Evolutionary conservation across 2,329 filamentous ascomycete species (phyloP), one percentile per base, ranked within the genome.

Genomic region (Claviceps paspali): DNA sequence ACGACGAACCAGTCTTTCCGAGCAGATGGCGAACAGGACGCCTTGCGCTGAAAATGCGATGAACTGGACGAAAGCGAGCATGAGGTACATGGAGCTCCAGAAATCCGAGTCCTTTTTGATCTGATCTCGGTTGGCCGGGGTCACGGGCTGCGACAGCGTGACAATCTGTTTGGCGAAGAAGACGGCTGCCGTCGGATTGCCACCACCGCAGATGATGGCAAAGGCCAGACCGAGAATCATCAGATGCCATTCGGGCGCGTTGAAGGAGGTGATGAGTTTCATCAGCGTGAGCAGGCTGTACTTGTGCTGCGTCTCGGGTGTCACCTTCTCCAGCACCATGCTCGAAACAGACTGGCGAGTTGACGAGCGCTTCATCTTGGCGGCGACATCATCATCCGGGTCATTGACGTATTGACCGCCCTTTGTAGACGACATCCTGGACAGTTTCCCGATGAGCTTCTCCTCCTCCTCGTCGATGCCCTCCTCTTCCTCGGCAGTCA

Each of bases 141-240:
- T 72, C 15, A 78, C 46, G 9, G 60, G 56, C 2, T 56, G 60
- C 6, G 78, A 73, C 10, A 91, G 67, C 7, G 76, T 73, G 42
- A 74, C 73, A 55, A 96, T 87, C 40, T 85, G 73, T 58, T 95
- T 94, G 49, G 86, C 80, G 50, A 95, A 92, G 59, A 96, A 80
- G 45, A 95, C 74, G 39, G 57, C 49, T 24, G 57, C 49, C 0
- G 70, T 74, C 9, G 83, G 83, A 53, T 93, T 86, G 36, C 80
- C 85, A 42, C 76, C 79, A 55, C 86, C 87, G 42, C 79, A 82
- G 44, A 94, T 76, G 50, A 79, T 67, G 18, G 79, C 77, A 53
- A 79, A 85, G 53, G 80, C 50, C 12, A 93, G 62, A 8, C 84
- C 87, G 39, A 80, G 43, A 2, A 78, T 24, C 83, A 94, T 88